These are phyloP conservation scores for Aspergillus chevalieri DNA, from an alignment of 2,329 filamentous ascomycete genomes.

Conservation along the genomic window DNA sequence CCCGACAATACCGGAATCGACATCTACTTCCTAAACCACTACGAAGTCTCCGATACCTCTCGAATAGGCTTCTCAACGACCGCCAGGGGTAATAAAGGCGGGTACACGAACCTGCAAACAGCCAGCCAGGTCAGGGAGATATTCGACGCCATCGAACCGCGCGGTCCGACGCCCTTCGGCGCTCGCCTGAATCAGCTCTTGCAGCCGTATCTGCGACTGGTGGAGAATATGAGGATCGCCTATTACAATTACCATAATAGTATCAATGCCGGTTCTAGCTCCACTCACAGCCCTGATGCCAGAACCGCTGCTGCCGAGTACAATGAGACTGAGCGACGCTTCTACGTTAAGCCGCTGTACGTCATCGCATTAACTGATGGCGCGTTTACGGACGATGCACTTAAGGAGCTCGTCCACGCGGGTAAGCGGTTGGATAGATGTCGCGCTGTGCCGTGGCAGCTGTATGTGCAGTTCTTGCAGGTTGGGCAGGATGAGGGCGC, in stretches of 20 bases:
- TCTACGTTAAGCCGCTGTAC: constrained; percentile 68
- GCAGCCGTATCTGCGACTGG: constrained; percentile 59
- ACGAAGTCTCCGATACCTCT: neutral
- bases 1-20: constrained; percentile 77
- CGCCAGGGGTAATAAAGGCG: constrained; percentile 39
- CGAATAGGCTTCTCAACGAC: constrained; percentile 20
- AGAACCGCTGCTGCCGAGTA: neutral
- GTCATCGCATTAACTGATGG: constrained; percentile 93
- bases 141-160: constrained; percentile 62
- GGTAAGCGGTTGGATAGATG: constrained; percentile 57
- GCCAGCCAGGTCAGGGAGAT: constrained; percentile 57
- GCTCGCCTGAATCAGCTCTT: constrained; percentile 65
- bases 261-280: too few relatives aligned
- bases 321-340: constrained; percentile 29
- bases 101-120: constrained; percentile 60
- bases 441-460: constrained; percentile 68
- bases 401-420: constrained; percentile 49
- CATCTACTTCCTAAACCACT: constrained; percentile 80
- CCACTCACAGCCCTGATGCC: neutral
- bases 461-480: constrained; percentile 95
- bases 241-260: neutral
- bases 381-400: constrained; percentile 63
- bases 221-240: constrained; percentile 39
- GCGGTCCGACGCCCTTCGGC: constrained; percentile 68
- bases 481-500: constrained; percentile 69